Percentiles rank a stretch among this genome's conserved stretches.
Evolutionary conservation across 106 monocot genomes (phyloP).

Genomic region (Agapanthus africanus): DNA sequence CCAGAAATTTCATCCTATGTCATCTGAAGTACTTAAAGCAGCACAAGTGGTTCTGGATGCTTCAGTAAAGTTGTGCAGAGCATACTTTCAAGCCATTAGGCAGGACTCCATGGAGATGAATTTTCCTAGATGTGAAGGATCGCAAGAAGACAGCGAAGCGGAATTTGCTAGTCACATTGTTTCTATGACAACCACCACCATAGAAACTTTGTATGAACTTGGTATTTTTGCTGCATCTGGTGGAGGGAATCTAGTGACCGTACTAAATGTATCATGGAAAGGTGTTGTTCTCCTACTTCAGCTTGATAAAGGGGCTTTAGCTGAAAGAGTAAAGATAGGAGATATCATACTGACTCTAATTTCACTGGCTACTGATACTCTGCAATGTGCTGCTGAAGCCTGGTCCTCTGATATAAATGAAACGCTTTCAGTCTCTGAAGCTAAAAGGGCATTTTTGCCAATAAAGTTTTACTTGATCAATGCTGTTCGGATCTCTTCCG

Average conservation of each 20-base stretch:
- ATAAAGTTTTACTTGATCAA: conserved; percentile 94
- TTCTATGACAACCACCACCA: conserved; percentile 35
- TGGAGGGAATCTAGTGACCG: conserved; percentile 70
- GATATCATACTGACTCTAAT: conserved; percentile 64
- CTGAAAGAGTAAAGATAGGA: conserved; percentile 49
- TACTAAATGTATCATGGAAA: conserved; percentile 95
- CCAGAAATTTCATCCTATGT: conserved; percentile 63
- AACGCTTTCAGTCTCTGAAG: conserved; percentile 39
- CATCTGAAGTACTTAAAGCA: conserved; percentile 56
- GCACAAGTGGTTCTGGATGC: conserved; percentile 68
- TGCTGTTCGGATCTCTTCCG: conserved; percentile 79
- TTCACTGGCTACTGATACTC: conserved; percentile 58
- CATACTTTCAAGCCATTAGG: conserved; percentile 48
- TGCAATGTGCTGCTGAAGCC: conserved; percentile 50
- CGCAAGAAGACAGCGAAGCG: conserved; percentile 11
- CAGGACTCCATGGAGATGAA: conserved; percentile 9
- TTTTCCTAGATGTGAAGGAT: conserved; percentile 5
- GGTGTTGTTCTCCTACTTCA: conserved; percentile 80
- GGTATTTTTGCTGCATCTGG: conserved; percentile 77
- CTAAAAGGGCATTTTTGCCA: conserved; percentile 78
- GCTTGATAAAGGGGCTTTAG: conserved; percentile 57
- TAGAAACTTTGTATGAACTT: conserved; percentile 57
- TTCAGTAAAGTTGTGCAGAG: conserved; percentile 55
- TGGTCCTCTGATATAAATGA: conserved; percentile 33
- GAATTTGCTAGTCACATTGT: conserved; percentile 32